Evolutionary conservation across 225 moss, liverwort and hornwort species (phyloP).

Genomic region (Marchantia paleacea): DNA sequence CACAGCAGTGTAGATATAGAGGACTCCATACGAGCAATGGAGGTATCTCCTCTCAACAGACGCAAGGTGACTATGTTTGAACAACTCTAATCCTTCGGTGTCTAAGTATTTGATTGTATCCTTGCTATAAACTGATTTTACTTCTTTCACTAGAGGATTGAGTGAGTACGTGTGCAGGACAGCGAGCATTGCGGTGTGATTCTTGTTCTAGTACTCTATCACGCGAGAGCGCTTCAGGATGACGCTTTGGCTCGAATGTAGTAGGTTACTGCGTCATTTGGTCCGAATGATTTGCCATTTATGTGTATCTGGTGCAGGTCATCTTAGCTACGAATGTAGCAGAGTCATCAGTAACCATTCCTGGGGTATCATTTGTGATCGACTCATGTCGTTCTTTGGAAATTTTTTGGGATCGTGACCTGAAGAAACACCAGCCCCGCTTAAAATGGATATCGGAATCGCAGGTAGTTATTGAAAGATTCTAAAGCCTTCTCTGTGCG

Average conservation of each 20-base stretch:
- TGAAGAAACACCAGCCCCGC: slow-evolving; percentile 45
- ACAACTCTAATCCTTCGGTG: background rate
- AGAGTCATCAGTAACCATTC: slow-evolving; percentile 68
- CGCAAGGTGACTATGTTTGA: slow-evolving; percentile 44
- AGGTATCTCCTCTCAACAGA: slow-evolving; percentile 42
- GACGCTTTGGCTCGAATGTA: no score
- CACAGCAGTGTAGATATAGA: slow-evolving; percentile 71
- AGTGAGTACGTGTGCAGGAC: no score
- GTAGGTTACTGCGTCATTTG: no score
- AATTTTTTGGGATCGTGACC: slow-evolving; percentile 48
- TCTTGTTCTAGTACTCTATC: background rate
- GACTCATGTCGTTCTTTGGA: slow-evolving; percentile 62
- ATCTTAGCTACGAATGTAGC: slow-evolving; percentile 71
- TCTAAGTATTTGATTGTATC: background rate
- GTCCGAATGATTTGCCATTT: background rate
- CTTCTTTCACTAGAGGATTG: no score
- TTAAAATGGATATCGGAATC: slow-evolving; percentile 68
- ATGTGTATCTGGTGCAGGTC: slow-evolving; percentile 38
- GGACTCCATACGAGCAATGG: slow-evolving; percentile 59
- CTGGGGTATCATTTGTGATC: slow-evolving; percentile 62
- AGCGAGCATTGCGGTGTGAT: no score
- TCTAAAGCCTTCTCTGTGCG: no score
- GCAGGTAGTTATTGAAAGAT: slow-evolving; percentile 38
- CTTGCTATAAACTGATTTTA: no score
- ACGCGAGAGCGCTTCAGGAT: no score